Evolutionary conservation across 2,329 filamentous ascomycete species (phyloP), one percentile per base, ranked within the genome.

Genomic region (Exophiala alcalophila): DNA sequence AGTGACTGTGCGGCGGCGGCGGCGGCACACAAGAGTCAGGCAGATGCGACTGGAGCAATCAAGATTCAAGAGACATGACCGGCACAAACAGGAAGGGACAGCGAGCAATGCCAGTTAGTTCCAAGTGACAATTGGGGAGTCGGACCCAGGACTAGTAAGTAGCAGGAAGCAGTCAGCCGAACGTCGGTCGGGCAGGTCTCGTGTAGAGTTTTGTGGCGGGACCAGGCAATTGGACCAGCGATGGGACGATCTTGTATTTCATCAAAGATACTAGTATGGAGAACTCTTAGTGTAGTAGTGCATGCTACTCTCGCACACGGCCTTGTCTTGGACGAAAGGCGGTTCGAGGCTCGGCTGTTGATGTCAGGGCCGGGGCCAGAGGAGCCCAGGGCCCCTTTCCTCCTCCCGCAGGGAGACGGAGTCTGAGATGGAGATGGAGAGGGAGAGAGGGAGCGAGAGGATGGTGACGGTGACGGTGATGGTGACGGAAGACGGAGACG

Each of bases 311-410:
- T n/a, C n/a, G n/a, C 39, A 40, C 44, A 46, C 25, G 47, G 48
- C 38, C 45, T 49, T 55, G 49, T 55, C 52, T 52, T 55, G 52
- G 49, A 53, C 40, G 39, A 39, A 47, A 53, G 40, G 48, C 48
- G 38, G 47, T 52, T 55, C 43, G 50, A 53, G 50, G 50, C 53
- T 55, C 44, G 53, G 53, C 50, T 29, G 34, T 42, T 50, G 48
- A 53, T 53, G 50, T 53, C 50, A 47, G 43, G 38, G 44, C 20
- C 40, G n/a, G n/a, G n/a, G n/a, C n/a, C n/a, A n/a, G 27, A 24
- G 32, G 27, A 18, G 37, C 33, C 37, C 32, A 23, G 37, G 37
- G 15, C 37, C 37, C 28, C 29, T 40, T 35, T 31, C 36, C 36
- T 12, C 37, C 21, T 27, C 37, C 39, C 41, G 44, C 47, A 42